Evolutionary conservation across 2,329 filamentous ascomycete genomes (phyloP), one percentile per base, ranked within the genome.

Genomic region (Beauveria scarabaeidicola): DNA sequence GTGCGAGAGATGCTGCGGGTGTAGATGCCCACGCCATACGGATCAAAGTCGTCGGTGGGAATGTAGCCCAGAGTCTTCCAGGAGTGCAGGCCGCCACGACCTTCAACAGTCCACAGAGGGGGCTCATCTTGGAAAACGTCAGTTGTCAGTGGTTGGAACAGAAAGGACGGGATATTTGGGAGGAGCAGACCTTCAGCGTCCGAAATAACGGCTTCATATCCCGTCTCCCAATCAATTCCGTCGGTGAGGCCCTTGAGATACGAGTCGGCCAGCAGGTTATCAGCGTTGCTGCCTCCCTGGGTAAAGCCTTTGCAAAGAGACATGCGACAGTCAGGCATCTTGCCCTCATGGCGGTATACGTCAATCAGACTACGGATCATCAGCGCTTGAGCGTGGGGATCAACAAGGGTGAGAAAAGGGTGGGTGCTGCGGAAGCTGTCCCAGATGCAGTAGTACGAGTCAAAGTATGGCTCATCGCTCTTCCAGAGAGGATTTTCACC

Each of bases 241-340:
- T 78, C 74, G 0, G 74, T 80, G 8, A 90, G 78, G 40, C 84
- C 84, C 69, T 91, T 91, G n/a, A 91, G 63, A 63, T 81, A 90
- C 0, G 87, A 81, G 66, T 91, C 88, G 1, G 80, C 83, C 10
- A 91, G 75, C 2, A 91, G 80, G 10, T 89, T 78, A 65, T 91
- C 88, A 2, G 88, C 86, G 63, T 91, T 91, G 1, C 86, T 89
- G 0, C 89, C 89, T 11, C 89, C 89, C 69, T 91, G 89, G 0
- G 86, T 89, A 69, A 80, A 89, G 0, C 89, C 89, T 68, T 90
- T 90, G 71, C 83, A 89, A 17, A 91, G 80, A 1, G 81, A 84
- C 88, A 91, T 91, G 40, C 88, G 79, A 68, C 88, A 91, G 70
- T 92, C 89, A 0, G 89, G 89, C 1, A 92, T 74, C 65, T 81